Base-by-base conservation (phyloP, 176 grass and related monocot genomes). In the Avena sativa region DNA sequence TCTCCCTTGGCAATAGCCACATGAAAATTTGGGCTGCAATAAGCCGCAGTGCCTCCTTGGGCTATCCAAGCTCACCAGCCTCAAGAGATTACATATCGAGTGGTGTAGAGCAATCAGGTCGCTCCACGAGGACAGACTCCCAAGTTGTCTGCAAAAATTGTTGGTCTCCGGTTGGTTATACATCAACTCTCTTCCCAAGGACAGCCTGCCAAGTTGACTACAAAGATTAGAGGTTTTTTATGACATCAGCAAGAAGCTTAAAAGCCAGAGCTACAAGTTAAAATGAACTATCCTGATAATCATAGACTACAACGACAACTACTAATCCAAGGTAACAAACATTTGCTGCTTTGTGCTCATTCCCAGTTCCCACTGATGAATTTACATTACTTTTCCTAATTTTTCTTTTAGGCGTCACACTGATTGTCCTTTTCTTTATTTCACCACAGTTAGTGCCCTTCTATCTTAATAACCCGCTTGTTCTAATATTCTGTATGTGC, bases 141-240 rank as follows among this genome's bases (percentile, higher is more conserved):
- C 79, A 0, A n/a, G 0, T 34, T 88, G n/a, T 7, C 59, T 87
- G 10, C 71, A 68, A 48, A 1, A 14, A 28, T 3, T 87, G 50
- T 0, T 2, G 13, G 81, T 71, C 53, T 0, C 0, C 46, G 0
- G 0, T 43, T 0, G 0, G 0, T 0, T 81, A 68, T 9, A 19
- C 13, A 80, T 82, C 48, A 32, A 8, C 8, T 70, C 48, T 36
- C 28, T 28, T 28, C 28, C 28, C 28, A 28, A 28, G 28, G 28
- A 28, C 28, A 28, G 28, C 2, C 49, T 71, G 1, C 79, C 10
- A 71, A 23, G 14, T 58, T 82, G 63, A 16, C 74, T 80, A 0
- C 34, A 6, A 43, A 43, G 40, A 1, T 28, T 0, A 0, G 12
- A 21, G 63, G 19, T 19, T 5, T 0, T 0, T 9, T 1, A 0